Conservation (phyloP, 1,284 basidiomycete genomes). For the Malassezia obtusa region DNA sequence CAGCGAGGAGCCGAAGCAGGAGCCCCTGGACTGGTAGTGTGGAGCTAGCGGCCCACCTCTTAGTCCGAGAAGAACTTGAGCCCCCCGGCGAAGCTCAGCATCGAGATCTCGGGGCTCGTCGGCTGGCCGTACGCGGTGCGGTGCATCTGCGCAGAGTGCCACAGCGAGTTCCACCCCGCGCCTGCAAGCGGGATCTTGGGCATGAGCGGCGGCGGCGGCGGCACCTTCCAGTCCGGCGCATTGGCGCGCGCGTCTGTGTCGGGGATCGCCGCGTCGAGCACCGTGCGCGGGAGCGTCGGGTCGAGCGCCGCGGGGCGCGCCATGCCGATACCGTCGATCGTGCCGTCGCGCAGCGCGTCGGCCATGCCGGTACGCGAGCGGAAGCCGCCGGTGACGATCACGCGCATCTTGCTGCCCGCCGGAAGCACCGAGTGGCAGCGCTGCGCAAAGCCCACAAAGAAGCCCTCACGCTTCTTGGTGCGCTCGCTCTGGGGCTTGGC, state of each 20-base stretch:
- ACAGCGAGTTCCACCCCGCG: slow-evolving; percentile 12
- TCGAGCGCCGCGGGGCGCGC: slow-evolving; percentile 9
- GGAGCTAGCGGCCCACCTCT: too few species aligned
- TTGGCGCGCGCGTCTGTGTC: slow-evolving; percentile 8
- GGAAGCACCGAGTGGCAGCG: slow-evolving; percentile 41
- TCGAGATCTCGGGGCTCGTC: slow-evolving; percentile 13
- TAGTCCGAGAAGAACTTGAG: neutral
- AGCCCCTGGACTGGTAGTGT: neutral
- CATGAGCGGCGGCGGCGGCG: neutral
- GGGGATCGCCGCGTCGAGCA: slow-evolving; percentile 5
- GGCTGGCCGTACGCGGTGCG: slow-evolving; percentile 12
- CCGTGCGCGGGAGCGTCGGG: slow-evolving; percentile 7
- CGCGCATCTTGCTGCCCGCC: slow-evolving; percentile 49
- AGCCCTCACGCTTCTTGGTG: slow-evolving; percentile 51
- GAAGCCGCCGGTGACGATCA: slow-evolving; percentile 72
- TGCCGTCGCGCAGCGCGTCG: slow-evolving; percentile 48
- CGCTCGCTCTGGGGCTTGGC: slow-evolving; percentile 18
- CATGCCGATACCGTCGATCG: slow-evolving; percentile 10
- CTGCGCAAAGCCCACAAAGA: slow-evolving; percentile 50
- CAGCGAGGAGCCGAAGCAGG: neutral
- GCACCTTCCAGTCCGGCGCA: neutral
- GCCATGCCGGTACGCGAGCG: slow-evolving; percentile 58
- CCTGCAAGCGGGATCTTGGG: slow-evolving; percentile 6
- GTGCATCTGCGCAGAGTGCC: slow-evolving; percentile 15
- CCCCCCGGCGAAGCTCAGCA: slow-evolving; percentile 1